phyloP scores from a whole-genome alignment of 1,139 yeast species.

The Kodamaea derodonti region DNA sequence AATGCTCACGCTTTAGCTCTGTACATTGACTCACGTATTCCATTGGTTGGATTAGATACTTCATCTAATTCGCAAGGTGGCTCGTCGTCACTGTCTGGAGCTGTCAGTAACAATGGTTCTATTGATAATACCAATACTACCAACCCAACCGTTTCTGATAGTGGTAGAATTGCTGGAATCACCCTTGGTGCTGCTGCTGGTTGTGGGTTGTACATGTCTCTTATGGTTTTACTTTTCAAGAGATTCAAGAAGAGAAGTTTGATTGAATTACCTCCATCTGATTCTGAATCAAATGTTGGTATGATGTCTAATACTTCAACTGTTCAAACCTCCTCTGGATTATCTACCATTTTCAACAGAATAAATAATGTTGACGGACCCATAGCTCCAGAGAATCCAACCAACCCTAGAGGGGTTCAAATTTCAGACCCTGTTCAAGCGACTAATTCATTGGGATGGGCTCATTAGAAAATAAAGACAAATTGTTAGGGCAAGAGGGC shows the following conservation, averaged over 20 bases:
- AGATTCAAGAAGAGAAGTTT: constrained; percentile 31
- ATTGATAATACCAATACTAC: constrained; percentile 27
- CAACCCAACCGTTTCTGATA: constrained; percentile 18
- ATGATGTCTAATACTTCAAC: constrained; percentile 18
- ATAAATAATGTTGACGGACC: constrained; percentile 18
- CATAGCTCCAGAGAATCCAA: constrained; percentile 12
- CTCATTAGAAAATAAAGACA: constrained; percentile 12
- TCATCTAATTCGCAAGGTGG: constrained; percentile 13
- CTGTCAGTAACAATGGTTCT: constrained; percentile 33
- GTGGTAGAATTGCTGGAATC: constrained; percentile 52
- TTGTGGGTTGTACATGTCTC: constrained; percentile 51
- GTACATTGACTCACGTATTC: constrained; percentile 62
- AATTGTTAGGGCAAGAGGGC: not conserved
- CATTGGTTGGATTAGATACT: constrained; percentile 49
- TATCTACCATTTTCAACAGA: constrained; percentile 32
- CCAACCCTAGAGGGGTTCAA: constrained; percentile 20
- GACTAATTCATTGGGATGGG: constrained; percentile 47
- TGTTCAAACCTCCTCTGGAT: constrained; percentile 18
- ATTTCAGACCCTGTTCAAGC: constrained; percentile 46
- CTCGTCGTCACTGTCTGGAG: constrained; percentile 10
- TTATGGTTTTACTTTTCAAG: constrained; percentile 45
- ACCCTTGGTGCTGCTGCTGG: constrained; percentile 71
- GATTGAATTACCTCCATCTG: constrained; percentile 42
- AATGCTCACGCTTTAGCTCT: constrained; percentile 48
- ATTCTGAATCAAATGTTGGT: constrained; percentile 38